phyloP scores from a whole-genome alignment of 2,329 filamentous ascomycete species.

The Trichoderma cornu-damae region DNA sequence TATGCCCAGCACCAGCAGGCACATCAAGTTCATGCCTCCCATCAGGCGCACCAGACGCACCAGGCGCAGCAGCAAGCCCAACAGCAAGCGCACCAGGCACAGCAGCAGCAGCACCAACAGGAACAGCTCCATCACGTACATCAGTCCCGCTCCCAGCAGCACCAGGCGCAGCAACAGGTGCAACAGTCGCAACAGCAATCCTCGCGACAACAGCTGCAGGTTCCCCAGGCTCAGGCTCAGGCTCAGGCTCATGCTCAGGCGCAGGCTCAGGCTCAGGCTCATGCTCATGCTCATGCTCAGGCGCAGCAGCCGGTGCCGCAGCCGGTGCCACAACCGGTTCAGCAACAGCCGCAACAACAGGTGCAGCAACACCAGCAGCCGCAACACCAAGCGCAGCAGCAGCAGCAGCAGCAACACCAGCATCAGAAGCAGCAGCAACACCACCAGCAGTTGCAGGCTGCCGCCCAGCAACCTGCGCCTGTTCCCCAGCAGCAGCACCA shows the following conservation, averaged over 20 bases:
- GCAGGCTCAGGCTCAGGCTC: slow-evolving; percentile 16
- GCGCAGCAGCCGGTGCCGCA: slow-evolving; percentile 18
- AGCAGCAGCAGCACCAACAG: slow-evolving; percentile 29
- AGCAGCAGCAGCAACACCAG: slow-evolving; percentile 26
- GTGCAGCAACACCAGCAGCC: slow-evolving; percentile 24
- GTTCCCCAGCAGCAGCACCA: slow-evolving; percentile 36
- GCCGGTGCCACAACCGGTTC: neutral
- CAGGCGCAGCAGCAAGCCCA: slow-evolving; percentile 18
- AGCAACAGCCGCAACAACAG: slow-evolving; percentile 7
- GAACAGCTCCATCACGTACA: slow-evolving; percentile 26
- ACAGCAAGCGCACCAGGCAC: slow-evolving; percentile 27
- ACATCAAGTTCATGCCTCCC: slow-evolving; percentile 24
- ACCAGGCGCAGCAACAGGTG: slow-evolving; percentile 24
- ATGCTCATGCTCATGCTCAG: no score
- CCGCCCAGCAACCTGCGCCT: slow-evolving; percentile 34
- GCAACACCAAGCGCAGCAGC: slow-evolving; percentile 24
- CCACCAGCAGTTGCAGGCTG: slow-evolving; percentile 24
- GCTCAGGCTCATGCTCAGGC: neutral
- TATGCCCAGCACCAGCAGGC: slow-evolving; percentile 24
- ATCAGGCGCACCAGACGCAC: slow-evolving; percentile 18
- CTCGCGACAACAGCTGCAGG: neutral
- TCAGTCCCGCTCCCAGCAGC: slow-evolving; percentile 28
- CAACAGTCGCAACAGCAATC: slow-evolving; percentile 24
- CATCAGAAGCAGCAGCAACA: slow-evolving; percentile 26
- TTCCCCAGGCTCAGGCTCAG: neutral